Conservation (phyloP, 306 rosid species). For the Elaeagnus macrophylla region DNA sequence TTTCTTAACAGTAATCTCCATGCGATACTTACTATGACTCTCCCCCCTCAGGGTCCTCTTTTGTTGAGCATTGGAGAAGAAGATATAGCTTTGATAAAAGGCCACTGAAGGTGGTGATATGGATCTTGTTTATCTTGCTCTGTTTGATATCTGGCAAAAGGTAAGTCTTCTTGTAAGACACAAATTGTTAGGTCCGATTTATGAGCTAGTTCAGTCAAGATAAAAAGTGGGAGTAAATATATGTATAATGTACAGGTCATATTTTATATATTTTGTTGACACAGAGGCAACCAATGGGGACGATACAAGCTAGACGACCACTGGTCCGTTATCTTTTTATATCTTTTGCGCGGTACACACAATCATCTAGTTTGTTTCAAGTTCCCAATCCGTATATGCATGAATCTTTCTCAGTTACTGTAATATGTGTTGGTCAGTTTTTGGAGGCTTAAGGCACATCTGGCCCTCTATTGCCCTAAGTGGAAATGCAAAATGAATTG, state of each 20-base stretch:
- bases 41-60: slow-evolving; percentile 69
- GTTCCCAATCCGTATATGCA: background rate
- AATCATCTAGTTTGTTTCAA: slow-evolving; percentile 3
- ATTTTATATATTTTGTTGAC: slow-evolving; percentile 12
- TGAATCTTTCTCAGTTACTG: background rate
- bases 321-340: slow-evolving; percentile 75
- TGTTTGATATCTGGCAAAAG: slow-evolving; percentile 94
- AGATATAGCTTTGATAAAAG: slow-evolving; percentile 86
- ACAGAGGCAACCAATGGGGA: slow-evolving; percentile 80
- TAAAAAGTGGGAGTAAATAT: background rate
- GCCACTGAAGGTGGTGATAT: slow-evolving; percentile 94
- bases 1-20: too few relatives aligned
- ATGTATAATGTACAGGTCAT: background rate
- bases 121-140: slow-evolving; percentile 93
- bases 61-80: slow-evolving; percentile 98
- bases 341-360: slow-evolving; percentile 59
- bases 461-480: too few relatives aligned
- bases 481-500: too few relatives aligned
- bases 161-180: slow-evolving; percentile 32
- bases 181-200: background rate
- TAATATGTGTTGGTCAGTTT: too few relatives aligned
- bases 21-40: slow-evolving; percentile 5
- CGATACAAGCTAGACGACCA: slow-evolving; percentile 53
- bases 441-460: too few relatives aligned
- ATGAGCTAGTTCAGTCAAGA: background rate